These are phyloP conservation scores for Betula pendula DNA, from an alignment of 306 rosid genomes.

Conservation along the genomic window DNA sequence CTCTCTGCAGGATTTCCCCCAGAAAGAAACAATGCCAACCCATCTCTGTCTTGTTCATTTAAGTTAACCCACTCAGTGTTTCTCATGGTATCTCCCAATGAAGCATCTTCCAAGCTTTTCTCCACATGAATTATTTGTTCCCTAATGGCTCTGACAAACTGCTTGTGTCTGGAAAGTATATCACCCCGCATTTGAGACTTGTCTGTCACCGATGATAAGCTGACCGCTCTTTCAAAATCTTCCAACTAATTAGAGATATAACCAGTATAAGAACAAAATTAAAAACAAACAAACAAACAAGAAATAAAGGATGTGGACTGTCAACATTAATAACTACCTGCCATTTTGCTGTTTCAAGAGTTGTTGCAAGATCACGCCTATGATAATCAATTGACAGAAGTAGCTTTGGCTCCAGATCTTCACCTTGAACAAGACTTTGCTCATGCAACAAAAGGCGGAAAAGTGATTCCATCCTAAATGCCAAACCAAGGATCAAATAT, in stretches of 20 bases:
- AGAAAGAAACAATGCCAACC: constrained; percentile 41
- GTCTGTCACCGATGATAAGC: constrained; percentile 26
- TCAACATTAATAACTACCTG: constrained; percentile 25
- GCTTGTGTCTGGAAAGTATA: constrained; percentile 32
- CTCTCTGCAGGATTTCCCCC: constrained; percentile 28
- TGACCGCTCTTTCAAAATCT: constrained; percentile 47
- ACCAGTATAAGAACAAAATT: not conserved
- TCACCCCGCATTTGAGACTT: constrained; percentile 31
- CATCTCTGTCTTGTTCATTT: constrained; percentile 42
- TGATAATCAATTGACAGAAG: constrained; percentile 29
- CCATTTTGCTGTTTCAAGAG: constrained; percentile 42
- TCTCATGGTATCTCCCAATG: constrained; percentile 23
- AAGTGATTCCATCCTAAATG: constrained; percentile 40
- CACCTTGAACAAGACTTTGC: constrained; percentile 30
- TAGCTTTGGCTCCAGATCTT: constrained; percentile 31
- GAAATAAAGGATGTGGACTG: not conserved
- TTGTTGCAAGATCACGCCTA: constrained; percentile 45
- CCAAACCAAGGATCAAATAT: not conserved
- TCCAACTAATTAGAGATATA: constrained; percentile 37
- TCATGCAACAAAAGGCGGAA: constrained; percentile 39
- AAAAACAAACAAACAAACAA: not conserved
- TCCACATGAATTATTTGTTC: constrained; percentile 40
- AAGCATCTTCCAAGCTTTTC: constrained; percentile 29
- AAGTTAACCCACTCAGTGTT: constrained; percentile 28
- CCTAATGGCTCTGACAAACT: constrained; percentile 40